phyloP scores from a whole-genome alignment of 176 grass and related monocot species.

The Tillandsia leiboldiana region DNA sequence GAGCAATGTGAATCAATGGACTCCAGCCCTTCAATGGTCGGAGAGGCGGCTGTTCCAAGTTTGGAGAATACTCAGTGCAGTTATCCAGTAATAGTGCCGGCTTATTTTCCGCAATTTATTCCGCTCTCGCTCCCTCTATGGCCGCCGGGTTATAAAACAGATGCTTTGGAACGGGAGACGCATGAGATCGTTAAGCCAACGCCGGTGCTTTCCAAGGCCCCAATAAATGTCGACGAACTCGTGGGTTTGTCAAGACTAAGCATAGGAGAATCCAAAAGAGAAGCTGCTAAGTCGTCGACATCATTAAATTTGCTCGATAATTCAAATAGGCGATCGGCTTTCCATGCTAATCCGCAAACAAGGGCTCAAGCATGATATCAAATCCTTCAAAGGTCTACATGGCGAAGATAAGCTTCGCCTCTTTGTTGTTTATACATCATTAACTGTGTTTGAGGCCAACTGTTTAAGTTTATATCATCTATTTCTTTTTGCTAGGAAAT shows the following conservation, averaged over 20 bases:
- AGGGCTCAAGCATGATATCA: slow-evolving; percentile 64
- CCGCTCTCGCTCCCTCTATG: slow-evolving; percentile 74
- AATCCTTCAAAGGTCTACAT: neutral
- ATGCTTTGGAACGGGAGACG: slow-evolving; percentile 39
- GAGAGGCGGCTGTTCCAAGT: slow-evolving; percentile 31
- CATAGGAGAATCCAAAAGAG: slow-evolving; percentile 47
- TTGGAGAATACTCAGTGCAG: slow-evolving; percentile 46
- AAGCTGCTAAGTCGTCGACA: slow-evolving; percentile 45
- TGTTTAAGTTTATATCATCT: slow-evolving; percentile 45
- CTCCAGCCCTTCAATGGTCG: slow-evolving; percentile 48
- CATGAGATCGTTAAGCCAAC: slow-evolving; percentile 89
- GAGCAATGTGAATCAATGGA: slow-evolving; percentile 74
- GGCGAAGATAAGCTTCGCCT: slow-evolving; percentile 24
- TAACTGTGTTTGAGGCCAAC: slow-evolving; percentile 32
- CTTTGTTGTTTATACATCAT: slow-evolving; percentile 18
- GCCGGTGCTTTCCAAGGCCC: slow-evolving; percentile 64
- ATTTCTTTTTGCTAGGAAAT: slow-evolving; percentile 24
- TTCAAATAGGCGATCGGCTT: slow-evolving; percentile 81
- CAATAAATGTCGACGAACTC: slow-evolving; percentile 89
- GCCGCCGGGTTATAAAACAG: slow-evolving; percentile 40
- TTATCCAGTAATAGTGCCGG: slow-evolving; percentile 64
- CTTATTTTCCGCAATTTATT: slow-evolving; percentile 76
- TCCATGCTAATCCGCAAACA: slow-evolving; percentile 79
- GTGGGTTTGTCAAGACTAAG: slow-evolving; percentile 84
- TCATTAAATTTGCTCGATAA: slow-evolving; percentile 65